Evolutionary conservation across 192 early-diverging fungal genomes (phyloP).

Genomic region (Gamsiella multidivaricata): DNA sequence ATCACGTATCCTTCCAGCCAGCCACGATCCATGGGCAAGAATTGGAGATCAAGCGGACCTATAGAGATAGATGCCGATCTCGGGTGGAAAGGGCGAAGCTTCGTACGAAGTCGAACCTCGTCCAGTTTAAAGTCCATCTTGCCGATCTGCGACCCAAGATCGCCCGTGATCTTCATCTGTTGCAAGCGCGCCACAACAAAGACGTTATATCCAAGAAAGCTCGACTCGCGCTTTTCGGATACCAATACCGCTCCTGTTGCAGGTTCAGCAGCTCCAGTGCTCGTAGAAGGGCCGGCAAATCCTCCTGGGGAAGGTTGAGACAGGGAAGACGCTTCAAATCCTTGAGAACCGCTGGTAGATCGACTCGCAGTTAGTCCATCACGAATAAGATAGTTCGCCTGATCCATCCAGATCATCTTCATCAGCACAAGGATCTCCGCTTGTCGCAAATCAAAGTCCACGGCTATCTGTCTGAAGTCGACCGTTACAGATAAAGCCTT

Average conservation of each 20-base stretch:
- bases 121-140: constrained; percentile 63
- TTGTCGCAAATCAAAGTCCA: constrained; percentile 73
- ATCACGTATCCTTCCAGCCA: constrained; percentile 71
- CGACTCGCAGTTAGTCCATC: constrained; percentile 35
- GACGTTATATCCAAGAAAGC: constrained; percentile 54
- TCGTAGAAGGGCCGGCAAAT: not conserved
- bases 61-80: constrained; percentile 53
- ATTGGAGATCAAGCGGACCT: constrained; percentile 58
- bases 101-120: constrained; percentile 55
- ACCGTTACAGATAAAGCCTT: constrained; percentile 67
- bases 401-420: constrained; percentile 74
- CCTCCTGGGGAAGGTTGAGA: constrained; percentile 4
- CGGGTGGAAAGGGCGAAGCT: constrained; percentile 54
- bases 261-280: not conserved
- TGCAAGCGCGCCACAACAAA: constrained; percentile 59
- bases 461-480: constrained; percentile 64
- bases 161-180: constrained; percentile 61
- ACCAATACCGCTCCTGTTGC: not conserved
- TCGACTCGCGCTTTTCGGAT: constrained; percentile 52
- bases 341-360: constrained; percentile 32
- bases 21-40: constrained; percentile 41
- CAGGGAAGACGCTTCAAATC: constrained; percentile 16
- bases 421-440: constrained; percentile 80
- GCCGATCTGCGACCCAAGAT: constrained; percentile 74
- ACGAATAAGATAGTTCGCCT: constrained; percentile 55